Base-by-base conservation (phyloP, 2,329 filamentous ascomycete species). In the Trichoderma sp. region DNA sequence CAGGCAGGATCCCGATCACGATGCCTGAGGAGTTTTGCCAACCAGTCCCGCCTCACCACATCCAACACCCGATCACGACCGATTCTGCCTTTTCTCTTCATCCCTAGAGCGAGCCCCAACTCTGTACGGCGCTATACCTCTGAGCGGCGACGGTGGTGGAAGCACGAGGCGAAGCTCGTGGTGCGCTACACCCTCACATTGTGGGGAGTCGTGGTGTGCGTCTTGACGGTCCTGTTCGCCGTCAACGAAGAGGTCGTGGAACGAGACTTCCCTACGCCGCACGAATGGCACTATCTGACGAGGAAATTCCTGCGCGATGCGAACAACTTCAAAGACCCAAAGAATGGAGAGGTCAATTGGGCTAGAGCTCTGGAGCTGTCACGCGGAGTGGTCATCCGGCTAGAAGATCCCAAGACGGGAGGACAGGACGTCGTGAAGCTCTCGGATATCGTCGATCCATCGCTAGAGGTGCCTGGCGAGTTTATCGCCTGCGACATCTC, bases 41-140 rank as follows among this genome's bases (percentile, higher is more conserved):
- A 72, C 59, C 74, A 76, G 37, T 73, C 75, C 13, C 75, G 76
- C 52, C 72, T 76, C 32, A 70, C 76, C 28, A 74, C 75, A 13
- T 77, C 72, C n/a, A 70, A 75, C 30, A 70, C 75, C 30, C 75
- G 74, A 37, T 75, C 77, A 26, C 76, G 79, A 28, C 79, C 79
- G 18, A 77, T 74, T 64, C 73, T 81, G 1, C 86, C 82, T 66
- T 90, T 84, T 76, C 84, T 85, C 76, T 81, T 80, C 39, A 79
- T 82, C 2, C 84, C 81, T 24, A 73, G 79, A 52, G 77, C 83
- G 59, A 84, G 86, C 60, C 83, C 82, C 34, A 83, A 87, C 54
- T 82, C 90, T 46, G 86, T 87, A 4, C 90, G 94, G 64, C 87
- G 92, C 70, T 86, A 96, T 70, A 93, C 91, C n/a, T 96, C 92